Conservation (phyloP, 495 filamentous ascomycete species). For the Penicillium salamii region DNA sequence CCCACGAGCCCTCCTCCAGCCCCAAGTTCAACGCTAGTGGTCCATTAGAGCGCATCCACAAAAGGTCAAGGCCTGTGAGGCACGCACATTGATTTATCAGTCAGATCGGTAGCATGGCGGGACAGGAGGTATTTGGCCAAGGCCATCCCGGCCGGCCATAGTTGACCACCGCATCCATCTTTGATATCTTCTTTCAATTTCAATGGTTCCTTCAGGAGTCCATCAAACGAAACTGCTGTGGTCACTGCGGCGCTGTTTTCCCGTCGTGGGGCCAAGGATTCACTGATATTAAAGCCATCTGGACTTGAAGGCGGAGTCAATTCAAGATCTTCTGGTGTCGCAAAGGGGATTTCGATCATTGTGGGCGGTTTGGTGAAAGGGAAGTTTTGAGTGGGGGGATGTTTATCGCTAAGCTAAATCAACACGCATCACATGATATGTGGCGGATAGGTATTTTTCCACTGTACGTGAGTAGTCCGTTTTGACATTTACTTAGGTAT, state of each 20-base stretch:
- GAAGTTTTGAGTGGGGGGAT: constrained; percentile 5
- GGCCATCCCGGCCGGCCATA: constrained; percentile 93
- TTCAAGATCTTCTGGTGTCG: neutral
- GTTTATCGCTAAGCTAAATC: constrained; percentile 2
- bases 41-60: constrained; percentile 1
- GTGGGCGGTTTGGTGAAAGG: neutral
- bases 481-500: too few relatives aligned
- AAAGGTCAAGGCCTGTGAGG: neutral
- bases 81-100: constrained; percentile 71
- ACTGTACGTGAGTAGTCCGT: too few relatives aligned
- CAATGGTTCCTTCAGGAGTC: constrained; percentile 66
- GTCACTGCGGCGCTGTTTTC: constrained; percentile 61
- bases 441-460: too few relatives aligned
- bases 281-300: constrained; percentile 50
- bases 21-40: constrained; percentile 78
- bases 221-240: constrained; percentile 66
- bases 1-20: constrained; percentile 89
- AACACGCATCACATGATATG: constrained; percentile 5
- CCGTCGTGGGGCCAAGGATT: constrained; percentile 65
- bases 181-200: constrained; percentile 78
- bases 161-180: constrained; percentile 84
- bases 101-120: constrained; percentile 57
- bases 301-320: constrained; percentile 21
- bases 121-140: constrained; percentile 79
- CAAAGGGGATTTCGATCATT: neutral